Evolutionary conservation across 1,284 basidiomycete genomes (phyloP), one percentile per base, ranked within the genome.

Genomic region (Trichosporon ovoides): DNA sequence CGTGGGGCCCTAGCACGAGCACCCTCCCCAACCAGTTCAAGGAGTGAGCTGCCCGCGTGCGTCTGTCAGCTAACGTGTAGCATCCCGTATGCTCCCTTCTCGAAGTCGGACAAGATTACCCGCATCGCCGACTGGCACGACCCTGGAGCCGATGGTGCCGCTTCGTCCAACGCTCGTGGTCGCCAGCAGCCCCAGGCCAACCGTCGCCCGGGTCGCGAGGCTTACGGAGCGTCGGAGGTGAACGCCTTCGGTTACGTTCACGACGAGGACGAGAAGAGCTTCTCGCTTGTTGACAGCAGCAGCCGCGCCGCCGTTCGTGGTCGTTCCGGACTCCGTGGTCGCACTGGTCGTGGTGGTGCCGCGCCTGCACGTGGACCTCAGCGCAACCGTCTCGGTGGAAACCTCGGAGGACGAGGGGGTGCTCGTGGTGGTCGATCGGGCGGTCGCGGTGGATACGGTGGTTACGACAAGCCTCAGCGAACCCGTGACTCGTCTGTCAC

Each of bases 161-260:
- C 81, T 43, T 84, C 84, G 83, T 58, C 59, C 12, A 53, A 58
- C 51, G 58, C 55, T 34, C 66, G 66, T 14, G 53, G 53, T 33
- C 52, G 50, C 55, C 68, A 66, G 60, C 55, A 56, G 62, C 61
- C 59, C 56, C 57, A 55, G 58, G 64, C 56, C 58, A 63, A 58
- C 59, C 73, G 69, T 64, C 72, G 75, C 59, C 69, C 64, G 18
- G 70, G 72, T 20, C 72, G 78, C 55, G 78, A 80, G 61, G 78
- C 78, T 7, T 79, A 79, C 65, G 79, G 78, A 38, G 79, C 79
- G 9, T 68, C 72, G 12, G 92, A 90, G 65, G 87, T 87, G 61
- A 94, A 87, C 70, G 91, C 92, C n/a, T 98, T 98, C 74, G 90
- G 92, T 24, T 97, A 97, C 80, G 94, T 95, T 81, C 94, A 98